Evolutionary conservation across 257 asterid genomes (phyloP), one percentile per base, ranked within the genome.

Genomic region (Jaltomata sinuosa): DNA sequence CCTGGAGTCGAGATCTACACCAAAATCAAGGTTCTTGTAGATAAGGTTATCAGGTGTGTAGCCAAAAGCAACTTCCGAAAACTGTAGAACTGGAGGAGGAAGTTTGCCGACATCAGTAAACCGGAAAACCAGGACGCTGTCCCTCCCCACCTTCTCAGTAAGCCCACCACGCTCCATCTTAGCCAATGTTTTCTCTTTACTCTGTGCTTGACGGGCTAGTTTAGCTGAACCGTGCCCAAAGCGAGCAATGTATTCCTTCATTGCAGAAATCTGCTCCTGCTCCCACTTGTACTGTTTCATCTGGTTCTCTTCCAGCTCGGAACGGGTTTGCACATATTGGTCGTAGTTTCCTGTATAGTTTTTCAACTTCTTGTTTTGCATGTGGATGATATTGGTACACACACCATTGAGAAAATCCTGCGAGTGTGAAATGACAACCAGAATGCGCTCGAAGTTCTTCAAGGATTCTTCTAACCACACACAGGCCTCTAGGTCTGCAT

Each of bases 171-270:
- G 90, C 87, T 97, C 98, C 98, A 97, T 97, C 91, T 97, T 97
- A 22, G 99, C 98, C 86, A 97, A 84, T 4, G 99, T 97, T 81
- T 97, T 97, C 67, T 97, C 99, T 84, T 97, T 97, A 83, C 99
- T 97, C 92, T 97, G 99, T 74, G 99, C 99, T 88, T 97, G 99
- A 83, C 98, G 99, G 38, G 99, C 99, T n/a, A 97, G 98, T 86
- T 97, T 97, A 65, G 99, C 99, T 15, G 99, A 97, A 10, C 99
- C 99, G 15, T 97, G 98, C 29, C 99, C 99, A 83, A 97, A 97
- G 2, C 99, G 98, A 47, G 99, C 99, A 69, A 97, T 97, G 91
- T 97, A 97, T 71, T 97, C 99, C 90, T 97, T 97, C 98, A 97
- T 97, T 1, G 89, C 83, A n/a, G 98, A 64, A 83, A 97, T 97